phyloP scores from a whole-genome alignment of 2,329 filamentous ascomycete genomes.

The Aspergillus sp. region DNA sequence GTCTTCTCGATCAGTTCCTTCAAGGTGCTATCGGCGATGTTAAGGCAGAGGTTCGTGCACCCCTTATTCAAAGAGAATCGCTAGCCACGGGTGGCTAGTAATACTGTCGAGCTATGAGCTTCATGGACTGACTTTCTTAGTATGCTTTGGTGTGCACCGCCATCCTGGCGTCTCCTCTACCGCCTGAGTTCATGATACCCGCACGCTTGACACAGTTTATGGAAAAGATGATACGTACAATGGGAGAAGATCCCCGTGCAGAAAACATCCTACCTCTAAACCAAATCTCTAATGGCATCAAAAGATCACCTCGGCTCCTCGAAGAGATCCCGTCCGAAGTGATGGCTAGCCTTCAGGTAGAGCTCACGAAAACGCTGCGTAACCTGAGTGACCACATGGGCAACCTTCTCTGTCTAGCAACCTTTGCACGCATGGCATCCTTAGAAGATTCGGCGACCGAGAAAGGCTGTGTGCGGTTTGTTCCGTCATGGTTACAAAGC shows the following conservation, averaged over 20 bases:
- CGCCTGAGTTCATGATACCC: slow-evolving; percentile 31
- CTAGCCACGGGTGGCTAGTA: no score
- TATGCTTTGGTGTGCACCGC: slow-evolving; percentile 34
- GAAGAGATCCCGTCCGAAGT: slow-evolving; percentile 33
- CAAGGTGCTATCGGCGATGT: slow-evolving; percentile 30
- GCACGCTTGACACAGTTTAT: slow-evolving; percentile 38
- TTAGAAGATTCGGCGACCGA: slow-evolving; percentile 11
- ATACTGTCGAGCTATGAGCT: background rate
- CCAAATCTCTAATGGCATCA: slow-evolving; percentile 34
- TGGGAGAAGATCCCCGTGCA: slow-evolving; percentile 33
- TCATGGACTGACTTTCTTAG: slow-evolving; percentile 21
- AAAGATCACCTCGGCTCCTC: slow-evolving; percentile 29
- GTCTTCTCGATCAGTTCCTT: slow-evolving; percentile 39
- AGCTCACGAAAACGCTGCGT: slow-evolving; percentile 41
- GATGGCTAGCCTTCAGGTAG: slow-evolving; percentile 40
- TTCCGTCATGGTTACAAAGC: slow-evolving; percentile 36
- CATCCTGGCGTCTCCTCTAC: slow-evolving; percentile 39
- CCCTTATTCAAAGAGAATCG: background rate
- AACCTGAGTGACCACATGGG: slow-evolving; percentile 44
- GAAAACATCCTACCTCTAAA: slow-evolving; percentile 39
- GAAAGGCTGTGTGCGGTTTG: slow-evolving; percentile 20
- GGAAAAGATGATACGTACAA: slow-evolving; percentile 30
- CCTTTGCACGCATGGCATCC: slow-evolving; percentile 39
- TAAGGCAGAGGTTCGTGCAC: slow-evolving; percentile 33
- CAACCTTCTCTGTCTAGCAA: slow-evolving; percentile 46